Evolutionary conservation across 2,329 filamentous ascomycete genomes (phyloP).

Genomic region (Aspergillus ruber): DNA sequence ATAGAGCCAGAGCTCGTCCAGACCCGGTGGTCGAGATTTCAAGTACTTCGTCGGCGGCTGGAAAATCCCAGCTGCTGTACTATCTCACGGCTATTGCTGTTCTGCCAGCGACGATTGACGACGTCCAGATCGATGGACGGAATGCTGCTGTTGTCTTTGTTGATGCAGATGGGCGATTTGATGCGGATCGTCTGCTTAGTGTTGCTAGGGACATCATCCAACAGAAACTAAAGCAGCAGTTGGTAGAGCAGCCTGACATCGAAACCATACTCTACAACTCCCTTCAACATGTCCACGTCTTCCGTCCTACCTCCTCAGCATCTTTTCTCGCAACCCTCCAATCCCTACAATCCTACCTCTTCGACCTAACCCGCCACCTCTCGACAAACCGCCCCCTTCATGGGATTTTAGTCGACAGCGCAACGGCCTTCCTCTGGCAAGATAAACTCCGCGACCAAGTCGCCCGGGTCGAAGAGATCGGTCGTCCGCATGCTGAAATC

Average conservation of each 20-base stretch:
- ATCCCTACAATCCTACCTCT: constrained; percentile 45
- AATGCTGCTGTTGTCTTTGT: constrained; percentile 48
- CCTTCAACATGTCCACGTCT: constrained; percentile 53
- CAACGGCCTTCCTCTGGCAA: constrained; percentile 52
- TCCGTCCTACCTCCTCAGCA: constrained; percentile 48
- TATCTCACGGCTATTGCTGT: constrained; percentile 47
- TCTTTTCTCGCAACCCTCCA: constrained; percentile 46
- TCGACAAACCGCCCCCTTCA: constrained; percentile 44
- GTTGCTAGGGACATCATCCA: constrained; percentile 23
- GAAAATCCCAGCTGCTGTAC: constrained; percentile 56
- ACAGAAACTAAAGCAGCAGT: constrained; percentile 6
- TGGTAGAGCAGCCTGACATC: constrained; percentile 3
- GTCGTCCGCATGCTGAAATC: constrained; percentile 20
- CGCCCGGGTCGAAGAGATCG: constrained; percentile 33
- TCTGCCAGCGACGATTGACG: constrained; percentile 37
- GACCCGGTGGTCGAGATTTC: constrained; percentile 48
- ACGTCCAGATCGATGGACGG: constrained; percentile 37
- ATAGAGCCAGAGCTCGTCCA: neutral
- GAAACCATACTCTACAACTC: constrained; percentile 29
- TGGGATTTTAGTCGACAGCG: constrained; percentile 50
- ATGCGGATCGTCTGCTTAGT: constrained; percentile 39
- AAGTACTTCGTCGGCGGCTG: constrained; percentile 45
- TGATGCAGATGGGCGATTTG: constrained; percentile 52
- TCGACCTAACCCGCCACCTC: constrained; percentile 36
- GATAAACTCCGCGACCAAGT: constrained; percentile 42